Base-by-base conservation (phyloP, 306 rosid genomes). In the Canavalia gladiata region DNA sequence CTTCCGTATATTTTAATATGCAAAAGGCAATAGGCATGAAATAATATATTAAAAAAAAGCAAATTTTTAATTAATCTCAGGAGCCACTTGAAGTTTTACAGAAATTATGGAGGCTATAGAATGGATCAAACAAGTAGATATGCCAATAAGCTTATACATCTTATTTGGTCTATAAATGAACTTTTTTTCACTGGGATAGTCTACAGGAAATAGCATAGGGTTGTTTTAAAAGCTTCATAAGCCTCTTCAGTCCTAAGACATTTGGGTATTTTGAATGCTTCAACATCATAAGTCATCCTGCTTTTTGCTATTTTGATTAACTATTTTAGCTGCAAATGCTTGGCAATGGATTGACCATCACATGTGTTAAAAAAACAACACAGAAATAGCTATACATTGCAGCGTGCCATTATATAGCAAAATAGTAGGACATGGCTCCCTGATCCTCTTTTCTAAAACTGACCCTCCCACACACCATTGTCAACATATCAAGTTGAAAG, bases 401-500 rank as follows among this genome's bases (percentile, higher is more conserved):
- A 60, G 28, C 66, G n/a, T 39, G 59, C 11, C 59, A 68, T 78
- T 58, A 74, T 9, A 67, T 51, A 45, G 37, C 18, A 50, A 77
- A 78, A 59, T 28, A 67, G 18, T 42, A 10, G 74, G 50, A 34
- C 64, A 50, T 59, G 69, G 81, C 63, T 52, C 70, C 30, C 69
- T 28, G 56, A 60, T 79, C 74, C 63, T 70, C 56, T 25, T 62
- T 64, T 64, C 65, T 52, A 41, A 79, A 79, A 49, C 33, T 68
- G 69, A 69, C 79, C 56, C 69, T 68, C 51, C 79, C 58, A 74
- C 54, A 37, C 28, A 74, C 47, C 59, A 85, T 34, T 30, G 47
- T 81, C 73, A 78, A 41, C 82, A 83, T 66, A 65, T 72, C 42
- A 34, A 68, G 73, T 80, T 56, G 46, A 67, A 72, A 67, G 68